These are phyloP conservation scores for Paramyrothecium roridum DNA, from an alignment of 2,329 filamentous ascomycete species.

Conservation along the genomic window DNA sequence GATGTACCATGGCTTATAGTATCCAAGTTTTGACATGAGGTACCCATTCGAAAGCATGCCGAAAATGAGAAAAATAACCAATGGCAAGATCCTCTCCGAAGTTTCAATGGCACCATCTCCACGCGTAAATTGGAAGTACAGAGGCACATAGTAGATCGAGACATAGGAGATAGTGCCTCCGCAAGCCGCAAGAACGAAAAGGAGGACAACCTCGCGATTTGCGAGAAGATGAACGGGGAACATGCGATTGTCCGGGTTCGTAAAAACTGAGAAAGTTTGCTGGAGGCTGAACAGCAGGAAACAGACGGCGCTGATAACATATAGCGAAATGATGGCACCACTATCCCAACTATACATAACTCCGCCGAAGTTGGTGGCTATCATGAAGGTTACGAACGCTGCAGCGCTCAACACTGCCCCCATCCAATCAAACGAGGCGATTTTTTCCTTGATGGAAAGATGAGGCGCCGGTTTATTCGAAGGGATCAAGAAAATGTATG, in stretches of 20 bases:
- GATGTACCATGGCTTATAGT: no score
- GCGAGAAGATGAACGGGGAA: background rate
- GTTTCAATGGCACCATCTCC: no score
- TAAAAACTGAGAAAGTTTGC: constrained; percentile 21
- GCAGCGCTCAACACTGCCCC: constrained; percentile 37
- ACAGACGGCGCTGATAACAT: constrained; percentile 35
- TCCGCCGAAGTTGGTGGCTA: constrained; percentile 48
- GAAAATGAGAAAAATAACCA: no score
- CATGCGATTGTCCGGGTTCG: constrained; percentile 1
- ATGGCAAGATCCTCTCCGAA: no score
- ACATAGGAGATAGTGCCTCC: constrained; percentile 9
- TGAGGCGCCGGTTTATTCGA: background rate
- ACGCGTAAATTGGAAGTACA: constrained; percentile 6
- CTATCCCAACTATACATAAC: constrained; percentile 39
- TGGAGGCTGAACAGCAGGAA: constrained; percentile 24
- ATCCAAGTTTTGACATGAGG: no score
- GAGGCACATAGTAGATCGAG: constrained; percentile 26
- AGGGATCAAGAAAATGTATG: background rate
- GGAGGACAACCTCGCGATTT: background rate
- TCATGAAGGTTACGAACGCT: constrained; percentile 32
- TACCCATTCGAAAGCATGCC: no score
- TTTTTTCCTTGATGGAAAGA: background rate
- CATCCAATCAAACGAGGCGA: constrained; percentile 33
- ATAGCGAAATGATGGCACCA: constrained; percentile 38
- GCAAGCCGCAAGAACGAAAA: background rate